phyloP scores from a whole-genome alignment of 2,329 filamentous ascomycete species.

The Phialemonium atrogriseum region DNA sequence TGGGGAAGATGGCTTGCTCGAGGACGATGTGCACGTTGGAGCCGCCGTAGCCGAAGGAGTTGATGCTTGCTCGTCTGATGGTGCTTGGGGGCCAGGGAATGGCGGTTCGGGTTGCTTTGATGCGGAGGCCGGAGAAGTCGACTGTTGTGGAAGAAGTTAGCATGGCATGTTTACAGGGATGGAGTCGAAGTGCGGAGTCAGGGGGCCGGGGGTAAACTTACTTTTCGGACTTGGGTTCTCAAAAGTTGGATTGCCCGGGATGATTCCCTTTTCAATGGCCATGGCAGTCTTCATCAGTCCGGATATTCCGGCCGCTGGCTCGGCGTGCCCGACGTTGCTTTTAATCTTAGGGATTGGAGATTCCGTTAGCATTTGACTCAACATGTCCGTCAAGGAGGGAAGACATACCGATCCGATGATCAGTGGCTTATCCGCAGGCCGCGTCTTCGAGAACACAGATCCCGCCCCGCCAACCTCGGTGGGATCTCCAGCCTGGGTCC shows the following conservation, averaged over 20 bases:
- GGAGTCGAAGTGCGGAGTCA: too few species aligned
- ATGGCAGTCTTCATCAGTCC: slow-evolving; percentile 22
- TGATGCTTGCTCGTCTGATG: slow-evolving; percentile 20
- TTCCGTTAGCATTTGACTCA: too few species aligned
- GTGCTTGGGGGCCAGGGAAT: slow-evolving; percentile 19
- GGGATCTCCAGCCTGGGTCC: slow-evolving; percentile 31
- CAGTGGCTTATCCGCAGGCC: slow-evolving; percentile 6
- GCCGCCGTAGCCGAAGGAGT: slow-evolving; percentile 26
- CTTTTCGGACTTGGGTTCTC: slow-evolving; percentile 10
- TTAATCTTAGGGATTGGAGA: slow-evolving; percentile 13
- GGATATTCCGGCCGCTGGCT: slow-evolving; percentile 12
- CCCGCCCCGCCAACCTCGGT: slow-evolving; percentile 24
- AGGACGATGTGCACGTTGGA: slow-evolving; percentile 24
- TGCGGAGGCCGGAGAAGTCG: slow-evolving; percentile 4
- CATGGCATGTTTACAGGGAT: too few species aligned
- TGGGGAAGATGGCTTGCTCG: slow-evolving; percentile 14
- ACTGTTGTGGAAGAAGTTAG: too few species aligned
- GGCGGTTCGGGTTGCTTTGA: slow-evolving; percentile 7
- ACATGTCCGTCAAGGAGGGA: too few species aligned
- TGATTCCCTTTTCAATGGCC: slow-evolving; percentile 18
- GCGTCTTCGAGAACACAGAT: slow-evolving; percentile 13
- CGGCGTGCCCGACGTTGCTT: slow-evolving; percentile 24
- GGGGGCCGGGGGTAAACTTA: too few species aligned
- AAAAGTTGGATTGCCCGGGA: slow-evolving; percentile 18
- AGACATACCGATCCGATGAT: slow-evolving; percentile 14